phyloP scores from a whole-genome alignment of 2,329 filamentous ascomycete genomes.

The Aspergillus sp. region DNA sequence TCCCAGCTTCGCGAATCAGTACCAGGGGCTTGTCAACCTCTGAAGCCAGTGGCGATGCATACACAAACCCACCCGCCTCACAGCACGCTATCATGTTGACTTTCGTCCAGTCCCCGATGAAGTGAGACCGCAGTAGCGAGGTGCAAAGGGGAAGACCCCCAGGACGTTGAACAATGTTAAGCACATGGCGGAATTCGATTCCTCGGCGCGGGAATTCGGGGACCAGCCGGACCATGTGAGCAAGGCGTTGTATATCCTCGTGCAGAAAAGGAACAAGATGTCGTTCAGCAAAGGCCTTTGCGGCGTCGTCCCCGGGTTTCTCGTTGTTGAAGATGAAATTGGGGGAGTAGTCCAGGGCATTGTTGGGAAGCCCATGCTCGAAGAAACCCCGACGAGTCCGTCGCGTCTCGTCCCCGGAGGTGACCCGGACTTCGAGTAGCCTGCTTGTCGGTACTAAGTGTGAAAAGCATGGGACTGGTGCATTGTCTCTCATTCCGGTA shows the following conservation, averaged over 20 bases:
- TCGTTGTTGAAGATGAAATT: slow-evolving; percentile 56
- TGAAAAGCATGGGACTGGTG: slow-evolving; percentile 56
- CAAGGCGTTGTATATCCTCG: slow-evolving; percentile 40
- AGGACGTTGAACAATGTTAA: slow-evolving; percentile 54
- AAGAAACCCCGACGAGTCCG: slow-evolving; percentile 10
- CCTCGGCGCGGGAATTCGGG: slow-evolving; percentile 52
- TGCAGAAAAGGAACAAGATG: slow-evolving; percentile 50
- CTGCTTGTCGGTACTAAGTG: slow-evolving; percentile 54
- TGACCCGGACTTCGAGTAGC: slow-evolving; percentile 56
- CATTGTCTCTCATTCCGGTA: slow-evolving; percentile 63
- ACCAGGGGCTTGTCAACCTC: slow-evolving; percentile 45
- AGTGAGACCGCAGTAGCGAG: slow-evolving; percentile 50
- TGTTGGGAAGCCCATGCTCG: neutral
- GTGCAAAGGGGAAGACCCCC: slow-evolving; percentile 54
- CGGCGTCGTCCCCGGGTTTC: slow-evolving; percentile 39
- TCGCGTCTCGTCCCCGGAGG: slow-evolving; percentile 41
- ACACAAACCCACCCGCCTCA: slow-evolving; percentile 60
- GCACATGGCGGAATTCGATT: slow-evolving; percentile 60
- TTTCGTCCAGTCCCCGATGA: slow-evolving; percentile 48
- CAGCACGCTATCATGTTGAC: slow-evolving; percentile 52
- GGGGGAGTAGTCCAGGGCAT: slow-evolving; percentile 37
- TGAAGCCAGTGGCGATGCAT: slow-evolving; percentile 52
- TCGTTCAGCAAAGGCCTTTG: slow-evolving; percentile 42
- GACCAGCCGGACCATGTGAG: slow-evolving; percentile 49
- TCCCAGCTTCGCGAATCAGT: slow-evolving; percentile 57